Base-by-base conservation (phyloP, 2,329 filamentous ascomycete genomes). In the Colletotrichum eremochloae region DNA sequence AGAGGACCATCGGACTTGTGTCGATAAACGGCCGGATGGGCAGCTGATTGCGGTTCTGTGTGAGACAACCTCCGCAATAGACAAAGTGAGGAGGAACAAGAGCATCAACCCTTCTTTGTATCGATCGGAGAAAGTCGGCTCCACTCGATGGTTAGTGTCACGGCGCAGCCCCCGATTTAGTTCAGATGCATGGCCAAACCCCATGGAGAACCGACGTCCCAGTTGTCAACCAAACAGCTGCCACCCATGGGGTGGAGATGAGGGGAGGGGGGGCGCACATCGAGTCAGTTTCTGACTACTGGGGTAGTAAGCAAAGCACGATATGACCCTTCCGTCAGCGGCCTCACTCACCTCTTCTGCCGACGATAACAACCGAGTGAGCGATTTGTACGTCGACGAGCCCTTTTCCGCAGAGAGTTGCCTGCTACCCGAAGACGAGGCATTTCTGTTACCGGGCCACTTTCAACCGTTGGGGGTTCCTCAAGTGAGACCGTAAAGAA, bases 91-190 rank as follows among this genome's bases (percentile, higher is more conserved):
- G 33, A 40, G 6, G 6, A 15, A 64, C 31, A 53, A 29, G 24
- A 42, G 36, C 42, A 36, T 33, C 33, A 20, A 9, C 18, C n/a
- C 20, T 33, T 18, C 29, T 48, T 33, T 48, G 53, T 62, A 14
- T 48, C 20, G 18, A 38, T 72, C 66, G 66, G 66, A 65, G 53
- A 50, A 65, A 72, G 20, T 61, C 69, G 60, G 69, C 69, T 60
- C 69, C 69, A 52, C 60, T 50, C 33, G 11, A 24, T 46, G 14
- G 18, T 40, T n/a, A 31, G 29, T 42, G 12, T 24, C 33, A 36
- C 57, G 68, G 63, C 52, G n/a, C 52, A n/a, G 36, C 57, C 65
- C 38, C 61, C 61, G 15, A 18, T 56, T 69, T 64, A 31, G 60
- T 56, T 50, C 44, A 38, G 31, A 46, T 72, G 69, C 66, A 69